These are phyloP conservation scores for Diaporthe sp. DNA, from an alignment of 2,329 filamentous ascomycete genomes.

Conservation along the genomic window DNA sequence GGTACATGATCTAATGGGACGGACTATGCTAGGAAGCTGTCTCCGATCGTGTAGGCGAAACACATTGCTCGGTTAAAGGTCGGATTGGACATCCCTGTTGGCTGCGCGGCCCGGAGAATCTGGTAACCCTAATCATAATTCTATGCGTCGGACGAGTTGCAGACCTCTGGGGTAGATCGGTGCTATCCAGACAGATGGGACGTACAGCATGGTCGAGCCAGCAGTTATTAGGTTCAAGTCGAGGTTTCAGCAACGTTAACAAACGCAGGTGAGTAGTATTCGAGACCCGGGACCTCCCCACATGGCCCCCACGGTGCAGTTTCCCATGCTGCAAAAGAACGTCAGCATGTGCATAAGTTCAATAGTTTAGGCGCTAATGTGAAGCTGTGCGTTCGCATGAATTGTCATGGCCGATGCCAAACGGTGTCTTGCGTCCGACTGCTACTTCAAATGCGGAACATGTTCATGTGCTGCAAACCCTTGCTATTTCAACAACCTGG, in stretches of 20 bases:
- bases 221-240: not conserved
- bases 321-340: not conserved
- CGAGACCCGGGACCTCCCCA: not conserved
- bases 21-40: not conserved
- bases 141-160: not conserved
- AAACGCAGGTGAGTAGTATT: not conserved
- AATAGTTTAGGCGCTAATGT: not conserved
- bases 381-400: not conserved
- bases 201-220: not conserved
- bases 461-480: not conserved
- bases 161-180: not conserved
- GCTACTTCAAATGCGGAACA: not conserved
- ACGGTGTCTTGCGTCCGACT: not conserved
- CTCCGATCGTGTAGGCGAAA: not conserved
- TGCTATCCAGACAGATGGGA: not conserved
- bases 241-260: not conserved
- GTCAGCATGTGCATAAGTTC: not conserved
- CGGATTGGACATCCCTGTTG: not conserved
- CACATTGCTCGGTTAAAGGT: constrained; percentile 2
- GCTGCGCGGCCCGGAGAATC: constrained; percentile 14
- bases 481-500: no score
- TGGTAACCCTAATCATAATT: constrained; percentile 5
- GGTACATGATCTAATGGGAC: not conserved
- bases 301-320: not conserved
- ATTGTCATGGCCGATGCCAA: not conserved